These are phyloP conservation scores for Scheffersomyces cryptocercus DNA, from an alignment of 1,139 yeast genomes.

Conservation along the genomic window DNA sequence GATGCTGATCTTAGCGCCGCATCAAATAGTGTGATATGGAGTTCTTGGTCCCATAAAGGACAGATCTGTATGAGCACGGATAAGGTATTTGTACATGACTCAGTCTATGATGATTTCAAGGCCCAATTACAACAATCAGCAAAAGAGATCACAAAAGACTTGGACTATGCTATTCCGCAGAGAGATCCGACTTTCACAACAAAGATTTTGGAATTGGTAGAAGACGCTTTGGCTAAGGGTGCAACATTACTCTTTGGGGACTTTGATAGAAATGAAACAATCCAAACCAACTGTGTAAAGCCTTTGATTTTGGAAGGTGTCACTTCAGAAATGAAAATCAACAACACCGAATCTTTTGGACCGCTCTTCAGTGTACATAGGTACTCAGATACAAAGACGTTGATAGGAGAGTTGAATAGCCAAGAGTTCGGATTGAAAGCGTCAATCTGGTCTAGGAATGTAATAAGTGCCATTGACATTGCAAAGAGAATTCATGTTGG, in stretches of 20 bases:
- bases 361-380: slow-evolving; percentile 44
- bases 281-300: slow-evolving; percentile 9
- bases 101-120: slow-evolving; percentile 29
- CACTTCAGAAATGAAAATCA: slow-evolving; percentile 31
- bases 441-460: slow-evolving; percentile 54
- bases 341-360: slow-evolving; percentile 46
- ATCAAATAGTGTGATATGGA: slow-evolving; percentile 29
- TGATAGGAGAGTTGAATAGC: slow-evolving; percentile 30
- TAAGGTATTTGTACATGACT: slow-evolving; percentile 32
- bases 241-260: slow-evolving; percentile 35
- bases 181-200: slow-evolving; percentile 27
- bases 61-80: slow-evolving; percentile 52
- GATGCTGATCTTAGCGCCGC: slow-evolving; percentile 36
- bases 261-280: slow-evolving; percentile 6
- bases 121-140: slow-evolving; percentile 21
- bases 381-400: slow-evolving; percentile 31
- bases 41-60: slow-evolving; percentile 44
- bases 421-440: slow-evolving; percentile 51
- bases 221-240: slow-evolving; percentile 45
- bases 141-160: slow-evolving; percentile 15
- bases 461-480: slow-evolving; percentile 34
- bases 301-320: slow-evolving; percentile 42
- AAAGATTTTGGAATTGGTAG: slow-evolving; percentile 26
- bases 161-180: slow-evolving; percentile 27
- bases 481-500: slow-evolving; percentile 45